phyloP scores from a whole-genome alignment of 352 stramenopile genomes.

The Phytophthora podocarpi region DNA sequence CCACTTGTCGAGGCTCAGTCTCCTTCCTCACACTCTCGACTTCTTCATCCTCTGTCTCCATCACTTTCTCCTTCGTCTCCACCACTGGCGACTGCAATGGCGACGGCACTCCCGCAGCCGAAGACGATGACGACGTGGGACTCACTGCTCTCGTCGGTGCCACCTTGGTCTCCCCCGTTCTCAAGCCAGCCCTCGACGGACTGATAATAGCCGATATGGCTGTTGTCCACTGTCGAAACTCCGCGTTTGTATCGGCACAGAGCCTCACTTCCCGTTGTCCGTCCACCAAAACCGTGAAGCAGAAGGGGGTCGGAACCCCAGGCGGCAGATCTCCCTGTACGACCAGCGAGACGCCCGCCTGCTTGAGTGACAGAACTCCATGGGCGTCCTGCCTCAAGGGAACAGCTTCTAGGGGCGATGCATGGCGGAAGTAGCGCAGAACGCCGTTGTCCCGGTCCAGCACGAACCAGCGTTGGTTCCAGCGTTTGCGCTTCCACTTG shows the following conservation, averaged over 20 bases:
- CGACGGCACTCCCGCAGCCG: slow-evolving; percentile 1
- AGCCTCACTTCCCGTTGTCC: slow-evolving; percentile 51
- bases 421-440: slow-evolving; percentile 79
- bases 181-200: slow-evolving; percentile 22
- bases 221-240: slow-evolving; percentile 80
- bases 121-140: slow-evolving; percentile 8
- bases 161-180: slow-evolving; percentile 4
- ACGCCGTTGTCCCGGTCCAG: slow-evolving; percentile 65
- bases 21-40: not conserved
- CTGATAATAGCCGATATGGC: slow-evolving; percentile 73
- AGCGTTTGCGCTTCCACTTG: slow-evolving; percentile 81
- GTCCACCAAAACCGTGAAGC: slow-evolving; percentile 64
- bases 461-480: slow-evolving; percentile 86
- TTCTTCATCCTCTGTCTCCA: not conserved
- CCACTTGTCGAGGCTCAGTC: not conserved
- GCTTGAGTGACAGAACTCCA: slow-evolving; percentile 51
- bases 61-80: slow-evolving; percentile 14
- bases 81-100: slow-evolving; percentile 6
- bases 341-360: slow-evolving; percentile 58
- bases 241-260: slow-evolving; percentile 69
- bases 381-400: slow-evolving; percentile 63
- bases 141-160: slow-evolving; percentile 7
- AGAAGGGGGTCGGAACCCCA: slow-evolving; percentile 81
- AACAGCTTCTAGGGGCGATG: slow-evolving; percentile 55
- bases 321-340: slow-evolving; percentile 73